Evolutionary conservation across 2,329 filamentous ascomycete genomes (phyloP).

Genomic region (Cyclaneusma minus): DNA sequence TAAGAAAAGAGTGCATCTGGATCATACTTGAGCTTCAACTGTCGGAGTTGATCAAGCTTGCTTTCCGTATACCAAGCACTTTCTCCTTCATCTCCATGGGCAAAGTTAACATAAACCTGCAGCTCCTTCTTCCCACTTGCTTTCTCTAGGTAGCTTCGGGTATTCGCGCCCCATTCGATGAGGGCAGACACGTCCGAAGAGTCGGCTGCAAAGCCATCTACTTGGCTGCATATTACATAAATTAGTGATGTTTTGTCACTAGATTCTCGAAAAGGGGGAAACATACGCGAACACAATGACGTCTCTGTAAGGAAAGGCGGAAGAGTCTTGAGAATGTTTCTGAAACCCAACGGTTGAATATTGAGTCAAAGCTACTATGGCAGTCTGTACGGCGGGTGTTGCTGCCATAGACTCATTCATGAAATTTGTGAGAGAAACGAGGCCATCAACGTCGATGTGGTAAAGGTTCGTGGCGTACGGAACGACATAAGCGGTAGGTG

Average conservation of each 20-base stretch:
- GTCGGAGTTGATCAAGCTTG: conserved; percentile 2
- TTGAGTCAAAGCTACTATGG: conserved; percentile 28
- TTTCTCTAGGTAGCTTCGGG: too few relatives aligned
- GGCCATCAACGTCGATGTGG: too few relatives aligned
- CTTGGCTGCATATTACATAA: too few relatives aligned
- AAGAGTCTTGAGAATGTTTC: conserved; percentile 19
- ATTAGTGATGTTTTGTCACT: too few relatives aligned
- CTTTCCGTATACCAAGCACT: conserved; percentile 1
- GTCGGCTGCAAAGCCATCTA: too few relatives aligned
- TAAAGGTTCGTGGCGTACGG: conserved; percentile 19
- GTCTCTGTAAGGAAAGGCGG: conserved; percentile 29
- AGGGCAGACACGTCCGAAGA: too few relatives aligned
- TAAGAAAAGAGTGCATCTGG: too few relatives aligned
- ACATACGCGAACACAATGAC: too few relatives aligned
- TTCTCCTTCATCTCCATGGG: conserved; percentile 5
- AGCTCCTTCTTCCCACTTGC: conserved; percentile 2
- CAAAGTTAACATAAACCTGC: conserved; percentile 3
- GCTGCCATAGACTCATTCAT: too few relatives aligned
- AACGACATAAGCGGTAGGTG: conserved; percentile 24
- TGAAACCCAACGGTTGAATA: conserved; percentile 39
- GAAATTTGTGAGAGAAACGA: too few relatives aligned
- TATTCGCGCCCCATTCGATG: too few relatives aligned
- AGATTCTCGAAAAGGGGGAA: too few relatives aligned
- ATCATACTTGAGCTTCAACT: conserved; percentile 4
- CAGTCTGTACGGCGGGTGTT: conserved; percentile 12